Percentiles rank a stretch among this genome's conserved stretches.
Conservation (phyloP, 129 eudicot species). For the Daucus carota region DNA sequence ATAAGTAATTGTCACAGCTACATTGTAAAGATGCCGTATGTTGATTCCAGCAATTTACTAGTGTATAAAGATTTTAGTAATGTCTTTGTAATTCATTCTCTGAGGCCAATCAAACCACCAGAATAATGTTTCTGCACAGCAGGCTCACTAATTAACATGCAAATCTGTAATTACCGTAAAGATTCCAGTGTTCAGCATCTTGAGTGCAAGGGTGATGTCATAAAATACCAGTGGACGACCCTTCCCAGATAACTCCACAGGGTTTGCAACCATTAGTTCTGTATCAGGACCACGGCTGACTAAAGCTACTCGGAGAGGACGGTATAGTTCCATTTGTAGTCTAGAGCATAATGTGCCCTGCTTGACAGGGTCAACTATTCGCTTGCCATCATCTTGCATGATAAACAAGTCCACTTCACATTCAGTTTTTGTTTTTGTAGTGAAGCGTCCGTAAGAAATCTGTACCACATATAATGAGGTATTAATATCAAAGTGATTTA, state of each 20-base stretch:
- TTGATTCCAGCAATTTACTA: background rate
- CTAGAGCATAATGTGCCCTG: constrained; percentile 52
- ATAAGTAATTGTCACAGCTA: background rate
- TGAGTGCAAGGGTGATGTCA: constrained; percentile 88
- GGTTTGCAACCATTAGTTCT: constrained; percentile 82
- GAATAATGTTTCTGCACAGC: background rate
- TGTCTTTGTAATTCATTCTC: background rate
- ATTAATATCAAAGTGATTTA: background rate
- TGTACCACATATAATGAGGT: constrained; percentile 17
- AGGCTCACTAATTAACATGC: background rate
- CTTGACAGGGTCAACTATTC: constrained; percentile 61
- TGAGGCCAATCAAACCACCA: background rate
- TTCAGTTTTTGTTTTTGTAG: constrained; percentile 27
- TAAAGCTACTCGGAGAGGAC: constrained; percentile 67
- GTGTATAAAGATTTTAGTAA: background rate
- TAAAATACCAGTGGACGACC: constrained; percentile 88
- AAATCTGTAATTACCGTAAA: constrained; percentile 51
- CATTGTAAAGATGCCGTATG: background rate
- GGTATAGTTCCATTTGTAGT: constrained; percentile 53
- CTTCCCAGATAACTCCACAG: constrained; percentile 83
- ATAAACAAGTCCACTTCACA: constrained; percentile 75
- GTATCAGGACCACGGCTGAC: constrained; percentile 92
- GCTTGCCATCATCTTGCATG: constrained; percentile 74
- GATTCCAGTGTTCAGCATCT: constrained; percentile 61
- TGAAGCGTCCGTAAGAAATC: constrained; percentile 81